Percentiles rank a stretch among this genome's conserved stretches.
These are phyloP conservation scores for Russula emetica DNA, from an alignment of 768 basidiomycete species.

Conservation along the genomic window DNA sequence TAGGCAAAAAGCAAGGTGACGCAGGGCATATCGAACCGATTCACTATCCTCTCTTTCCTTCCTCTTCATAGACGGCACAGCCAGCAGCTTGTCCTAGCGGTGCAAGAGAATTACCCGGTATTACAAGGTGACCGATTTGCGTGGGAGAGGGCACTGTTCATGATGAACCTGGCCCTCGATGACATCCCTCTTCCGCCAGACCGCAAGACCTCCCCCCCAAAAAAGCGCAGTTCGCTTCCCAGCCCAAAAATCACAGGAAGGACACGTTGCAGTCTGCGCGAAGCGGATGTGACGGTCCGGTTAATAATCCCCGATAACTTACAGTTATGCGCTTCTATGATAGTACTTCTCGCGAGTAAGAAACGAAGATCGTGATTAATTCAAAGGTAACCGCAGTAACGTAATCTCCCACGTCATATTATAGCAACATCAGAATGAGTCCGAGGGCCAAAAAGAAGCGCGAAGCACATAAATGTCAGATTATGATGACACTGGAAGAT, in stretches of 20 bases:
- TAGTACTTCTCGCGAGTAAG: not conserved
- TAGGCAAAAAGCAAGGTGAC: not conserved
- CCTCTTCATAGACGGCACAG: slow-evolving; percentile 34
- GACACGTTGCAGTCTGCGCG: slow-evolving; percentile 61
- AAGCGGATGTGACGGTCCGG: slow-evolving; percentile 2
- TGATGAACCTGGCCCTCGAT: slow-evolving; percentile 36
- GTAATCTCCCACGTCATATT: not conserved
- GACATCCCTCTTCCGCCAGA: slow-evolving; percentile 57
- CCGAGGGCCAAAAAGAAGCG: too few species aligned
- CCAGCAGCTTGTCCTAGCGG: slow-evolving; percentile 40
- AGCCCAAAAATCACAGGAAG: slow-evolving; percentile 86
- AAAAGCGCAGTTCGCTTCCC: slow-evolving; percentile 68
- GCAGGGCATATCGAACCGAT: slow-evolving; percentile 39
- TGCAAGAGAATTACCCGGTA: slow-evolving; percentile 89
- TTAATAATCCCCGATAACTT: too few species aligned
- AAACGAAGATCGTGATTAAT: not conserved
- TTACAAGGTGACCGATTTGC: slow-evolving; percentile 76
- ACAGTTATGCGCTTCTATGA: too few species aligned
- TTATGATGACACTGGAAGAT: not conserved
- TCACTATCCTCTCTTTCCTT: slow-evolving; percentile 44
- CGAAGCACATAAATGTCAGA: too few species aligned
- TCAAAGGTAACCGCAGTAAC: not conserved
- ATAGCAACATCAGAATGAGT: not conserved
- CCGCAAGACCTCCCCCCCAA: slow-evolving; percentile 74
- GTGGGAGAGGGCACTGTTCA: slow-evolving; percentile 52